Evolutionary conservation across 1,284 basidiomycete genomes (phyloP).

Genomic region (Trichosporon sp.): DNA sequence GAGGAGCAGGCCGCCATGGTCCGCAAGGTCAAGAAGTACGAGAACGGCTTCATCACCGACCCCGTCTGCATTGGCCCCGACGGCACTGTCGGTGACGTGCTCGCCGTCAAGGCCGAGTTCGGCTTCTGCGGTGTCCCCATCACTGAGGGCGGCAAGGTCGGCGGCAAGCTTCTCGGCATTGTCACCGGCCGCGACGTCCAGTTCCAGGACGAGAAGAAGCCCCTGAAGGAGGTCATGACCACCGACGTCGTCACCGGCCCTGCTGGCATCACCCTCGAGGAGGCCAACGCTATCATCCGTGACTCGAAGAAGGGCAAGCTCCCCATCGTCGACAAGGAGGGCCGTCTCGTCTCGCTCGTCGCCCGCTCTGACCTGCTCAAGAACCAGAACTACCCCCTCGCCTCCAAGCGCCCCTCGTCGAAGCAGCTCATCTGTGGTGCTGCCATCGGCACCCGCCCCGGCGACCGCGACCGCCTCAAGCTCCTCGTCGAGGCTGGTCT

Average conservation of each 20-base stretch:
- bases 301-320: slow-evolving; percentile 98
- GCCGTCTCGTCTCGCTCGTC: slow-evolving; percentile 76
- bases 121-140: slow-evolving; percentile 98
- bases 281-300: slow-evolving; percentile 92
- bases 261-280: slow-evolving; percentile 77
- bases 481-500: slow-evolving; percentile 90
- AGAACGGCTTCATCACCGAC: slow-evolving; percentile 98
- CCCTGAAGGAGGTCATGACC: slow-evolving; percentile 88
- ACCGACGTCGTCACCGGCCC: slow-evolving; percentile 72
- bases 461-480: slow-evolving; percentile 76
- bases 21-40: slow-evolving; percentile 92
- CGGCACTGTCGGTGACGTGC: slow-evolving; percentile 78
- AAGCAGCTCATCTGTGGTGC: slow-evolving; percentile 98
- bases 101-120: slow-evolving; percentile 84
- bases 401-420: slow-evolving; percentile 81
- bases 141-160: slow-evolving; percentile 81
- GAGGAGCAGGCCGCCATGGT: slow-evolving; percentile 93
- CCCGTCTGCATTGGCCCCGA: slow-evolving; percentile 78
- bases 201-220: slow-evolving; percentile 67
- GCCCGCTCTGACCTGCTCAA: slow-evolving; percentile 96
- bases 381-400: slow-evolving; percentile 94
- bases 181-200: slow-evolving; percentile 96
- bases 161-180: slow-evolving; percentile 90
- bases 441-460: slow-evolving; percentile 89
- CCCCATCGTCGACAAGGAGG: slow-evolving; percentile 72